Base-by-base conservation (phyloP, 345 rosid species). In the Citrus cavaleriei region DNA sequence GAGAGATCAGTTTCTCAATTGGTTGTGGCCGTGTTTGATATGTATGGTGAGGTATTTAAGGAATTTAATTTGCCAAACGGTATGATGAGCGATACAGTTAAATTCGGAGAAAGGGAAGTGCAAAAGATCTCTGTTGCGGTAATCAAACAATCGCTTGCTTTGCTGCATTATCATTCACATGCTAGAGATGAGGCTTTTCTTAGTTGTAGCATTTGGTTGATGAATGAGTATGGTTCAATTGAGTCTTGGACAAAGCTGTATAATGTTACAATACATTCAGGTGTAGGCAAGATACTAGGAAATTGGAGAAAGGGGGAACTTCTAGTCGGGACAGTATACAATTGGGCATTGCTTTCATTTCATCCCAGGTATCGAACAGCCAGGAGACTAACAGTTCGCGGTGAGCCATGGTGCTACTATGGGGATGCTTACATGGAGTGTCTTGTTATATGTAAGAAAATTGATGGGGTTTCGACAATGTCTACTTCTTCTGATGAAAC, bases 201-300 rank as follows among this genome's bases (percentile, higher is more conserved):
- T 3, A 57, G 76, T 10, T 81, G 81, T 51, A 70, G 70, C 78
- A 66, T 87, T 60, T 87, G 89, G 89, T 77, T 79, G 42, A 76
- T 87, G 86, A 74, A 70, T 38, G 82, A 77, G 69, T 81, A 84
- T 0, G 79, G 85, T 0, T 38, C n/a, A 2, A 61, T 40, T 2
- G 81, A 76, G 28, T 84, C 84, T 10, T 84, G 86, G 87, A 63
- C 73, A 40, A 82, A 74, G 68, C 74, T 57, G 67, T 74, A 76
- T 62, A 72, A 68, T 9, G 46, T 81, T 73, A 76, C 83, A 68
- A 40, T 83, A 2, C 61, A 30, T 2, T 81, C 75, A 0, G 83
- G 83, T 28, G 55, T 85, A 0, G 78, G 77, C 21, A 79, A 68
- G 76, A 59, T 72, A 57, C 22, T 84, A 57, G 83, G 83, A 46